Conservation (phyloP, 2,329 filamentous ascomycete species). For the Pseudocercospora macadamiae region DNA sequence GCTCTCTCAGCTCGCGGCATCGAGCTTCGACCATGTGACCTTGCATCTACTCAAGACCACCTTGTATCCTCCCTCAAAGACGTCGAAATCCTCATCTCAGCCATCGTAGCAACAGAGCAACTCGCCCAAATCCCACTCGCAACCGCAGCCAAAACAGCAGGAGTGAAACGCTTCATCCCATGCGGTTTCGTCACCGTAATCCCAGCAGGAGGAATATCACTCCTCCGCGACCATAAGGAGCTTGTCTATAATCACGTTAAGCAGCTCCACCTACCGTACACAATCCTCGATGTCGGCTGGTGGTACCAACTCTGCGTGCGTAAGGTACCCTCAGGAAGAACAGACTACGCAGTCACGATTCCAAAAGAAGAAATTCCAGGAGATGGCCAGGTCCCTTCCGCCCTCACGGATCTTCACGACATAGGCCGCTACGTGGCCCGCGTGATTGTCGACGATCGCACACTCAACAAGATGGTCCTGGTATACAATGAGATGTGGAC, state of each 20-base stretch:
- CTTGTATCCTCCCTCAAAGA: slow-evolving; percentile 38
- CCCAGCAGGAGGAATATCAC: slow-evolving; percentile 50
- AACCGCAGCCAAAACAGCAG: slow-evolving; percentile 35
- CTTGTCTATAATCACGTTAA: slow-evolving; percentile 55
- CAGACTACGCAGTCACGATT: slow-evolving; percentile 48
- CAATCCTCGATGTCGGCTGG: slow-evolving; percentile 61
- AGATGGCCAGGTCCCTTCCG: slow-evolving; percentile 49
- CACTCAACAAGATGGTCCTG: slow-evolving; percentile 57
- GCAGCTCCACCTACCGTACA: slow-evolving; percentile 55
- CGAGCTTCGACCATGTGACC: slow-evolving; percentile 48
- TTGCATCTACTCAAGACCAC: slow-evolving; percentile 39
- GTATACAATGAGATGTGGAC: slow-evolving; percentile 52
- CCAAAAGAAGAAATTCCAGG: slow-evolving; percentile 46
- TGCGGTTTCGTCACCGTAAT: slow-evolving; percentile 43
- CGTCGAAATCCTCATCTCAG: slow-evolving; percentile 41
- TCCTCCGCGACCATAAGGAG: slow-evolving; percentile 50
- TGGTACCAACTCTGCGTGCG: slow-evolving; percentile 59
- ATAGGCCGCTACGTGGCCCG: slow-evolving; percentile 56
- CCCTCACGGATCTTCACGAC: slow-evolving; percentile 56
- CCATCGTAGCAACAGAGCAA: slow-evolving; percentile 24
- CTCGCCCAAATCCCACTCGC: slow-evolving; percentile 33
- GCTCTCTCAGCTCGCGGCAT: slow-evolving; percentile 49
- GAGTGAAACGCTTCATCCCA: slow-evolving; percentile 39
- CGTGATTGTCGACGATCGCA: slow-evolving; percentile 57
- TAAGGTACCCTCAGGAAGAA: slow-evolving; percentile 48